Base-by-base conservation (phyloP, 805 yeast species). In the Debaryomyces maramus region DNA sequence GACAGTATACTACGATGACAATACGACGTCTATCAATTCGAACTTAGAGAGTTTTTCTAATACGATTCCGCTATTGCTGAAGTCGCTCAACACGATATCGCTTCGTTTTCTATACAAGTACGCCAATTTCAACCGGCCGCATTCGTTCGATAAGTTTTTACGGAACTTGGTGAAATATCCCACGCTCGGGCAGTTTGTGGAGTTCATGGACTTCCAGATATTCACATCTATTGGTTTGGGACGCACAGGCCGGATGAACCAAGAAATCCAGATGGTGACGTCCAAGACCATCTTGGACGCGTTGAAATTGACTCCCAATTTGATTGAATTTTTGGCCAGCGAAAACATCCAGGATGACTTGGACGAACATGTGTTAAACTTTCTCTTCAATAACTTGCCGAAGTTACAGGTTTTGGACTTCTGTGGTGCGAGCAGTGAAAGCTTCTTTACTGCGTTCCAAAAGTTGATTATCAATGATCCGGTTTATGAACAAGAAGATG, bases 201-300 rank as follows among this genome's bases (percentile, higher is more conserved):
- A 81, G 50, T 80, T 83, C 38, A 75, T 90, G 51, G 97, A 89
- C 65, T 90, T 89, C 53, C 85, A 86, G 53, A 91, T 86, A 50
- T 84, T 89, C 61, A 88, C 97, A 1, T 83, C 91, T 0, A 81
- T 90, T 35, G 97, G 97, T 0, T 71, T 89, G 34, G 97, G 97
- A 2, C 72, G 97, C 47, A 85, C 97, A 0, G 88, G 86, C 8
- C 76, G 83, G 50, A 89, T 89, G 96, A 90, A 86, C 63, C 83
- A 79, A 60, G 95, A 86, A 61, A 89, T 89, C 51, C 95, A 89
- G 61, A 86, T 87, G 86, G 88, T 89, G 29, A 89, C 96, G 0
- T 72, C 83, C 29, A 65, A 68, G 19, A 89, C 96, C 2, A 80
- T 89, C 17, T 60, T 77, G 33, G 69, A 77, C 16, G 86, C 88